These are phyloP conservation scores for Trifolium repens DNA, from an alignment of 306 rosid species.

Conservation along the genomic window DNA sequence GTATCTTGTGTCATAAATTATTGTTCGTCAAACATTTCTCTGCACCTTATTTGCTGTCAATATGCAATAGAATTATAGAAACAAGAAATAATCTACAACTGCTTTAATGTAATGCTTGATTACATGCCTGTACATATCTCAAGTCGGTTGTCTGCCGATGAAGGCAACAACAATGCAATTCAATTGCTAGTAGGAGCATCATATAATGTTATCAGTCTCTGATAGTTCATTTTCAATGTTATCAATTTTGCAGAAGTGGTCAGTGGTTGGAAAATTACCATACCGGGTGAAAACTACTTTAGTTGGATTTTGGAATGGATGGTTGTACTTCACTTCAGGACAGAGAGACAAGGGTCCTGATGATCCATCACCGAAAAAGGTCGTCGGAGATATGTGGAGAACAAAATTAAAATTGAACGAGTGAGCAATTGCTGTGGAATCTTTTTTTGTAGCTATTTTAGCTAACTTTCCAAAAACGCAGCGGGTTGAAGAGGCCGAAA, in stretches of 20 bases:
- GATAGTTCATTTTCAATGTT: conserved; percentile 36
- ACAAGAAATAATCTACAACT: neutral
- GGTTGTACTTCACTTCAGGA: conserved; percentile 93
- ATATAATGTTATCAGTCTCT: conserved; percentile 26
- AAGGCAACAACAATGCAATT: neutral
- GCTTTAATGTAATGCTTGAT: neutral
- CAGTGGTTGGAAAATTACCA: conserved; percentile 84
- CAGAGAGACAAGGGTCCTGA: conserved; percentile 87
- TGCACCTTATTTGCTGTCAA: neutral
- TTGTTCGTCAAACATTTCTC: neutral
- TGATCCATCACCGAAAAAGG: conserved; percentile 89
- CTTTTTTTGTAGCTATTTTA: conserved; percentile 16
- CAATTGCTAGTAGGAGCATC: conserved; percentile 17
- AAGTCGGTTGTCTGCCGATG: neutral
- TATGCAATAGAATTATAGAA: neutral
- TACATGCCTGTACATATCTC: neutral
- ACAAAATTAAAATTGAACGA: conserved; percentile 65
- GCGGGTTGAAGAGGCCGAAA: conserved; percentile 33
- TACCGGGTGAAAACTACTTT: conserved; percentile 88
- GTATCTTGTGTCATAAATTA: neutral
- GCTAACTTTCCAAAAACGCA: conserved; percentile 5
- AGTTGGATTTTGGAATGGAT: conserved; percentile 88
- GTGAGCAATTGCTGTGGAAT: conserved; percentile 45
- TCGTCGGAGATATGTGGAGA: conserved; percentile 82
- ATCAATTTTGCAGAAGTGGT: conserved; percentile 75